Evolutionary conservation across 78 protist genomes (phyloP), one percentile per base, ranked within the genome.

Genomic region (Anaeramoeba flamelloides): DNA sequence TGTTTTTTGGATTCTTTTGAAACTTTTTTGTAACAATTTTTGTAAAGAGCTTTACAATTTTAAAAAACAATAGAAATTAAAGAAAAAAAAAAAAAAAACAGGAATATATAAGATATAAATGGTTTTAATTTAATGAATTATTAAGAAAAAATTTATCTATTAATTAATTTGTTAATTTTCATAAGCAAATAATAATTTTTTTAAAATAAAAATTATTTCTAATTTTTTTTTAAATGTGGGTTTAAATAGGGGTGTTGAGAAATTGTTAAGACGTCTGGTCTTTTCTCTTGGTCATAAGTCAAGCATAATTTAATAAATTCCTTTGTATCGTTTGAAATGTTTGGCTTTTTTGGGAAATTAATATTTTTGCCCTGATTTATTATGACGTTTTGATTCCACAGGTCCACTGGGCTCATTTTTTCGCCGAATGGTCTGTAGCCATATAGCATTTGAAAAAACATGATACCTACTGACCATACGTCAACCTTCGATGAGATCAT

Each of bases 371-470:
- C 17, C 17, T 53, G 69, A 53, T 8, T 8, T 26, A 26, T 53
- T 53, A 8, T 53, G 8, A 17, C 8, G 69, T 53, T 53, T 53
- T 53, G 34, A 53, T 53, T 53, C 8, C 17, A 17, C 8, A 53
- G 17, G 17, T 53, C 69, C 8, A 17, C 8, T 26, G 69, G 69
- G 17, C 8, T 8, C 17, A 17, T 26, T 38, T 80, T 79, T 79
- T 91, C 74, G 40, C 93, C 94, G 36, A 92, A 93, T 3, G 96
- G 96, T 53, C 84, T 69, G 41, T 8, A 2, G 17, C 69, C 69
- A 53, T 26, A 53, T 8, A 53, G 69, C 69, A 53, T 53, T 53
- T 53, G 34, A 53, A 26, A 53, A 53, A 53, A 53, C 8, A 53
- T 53, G 17, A 53, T 8, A 53, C 69, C 69, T 53, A 53, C 69